These are phyloP conservation scores for Emericellopsis atlantica DNA, from an alignment of 2,329 filamentous ascomycete species.

Conservation along the genomic window DNA sequence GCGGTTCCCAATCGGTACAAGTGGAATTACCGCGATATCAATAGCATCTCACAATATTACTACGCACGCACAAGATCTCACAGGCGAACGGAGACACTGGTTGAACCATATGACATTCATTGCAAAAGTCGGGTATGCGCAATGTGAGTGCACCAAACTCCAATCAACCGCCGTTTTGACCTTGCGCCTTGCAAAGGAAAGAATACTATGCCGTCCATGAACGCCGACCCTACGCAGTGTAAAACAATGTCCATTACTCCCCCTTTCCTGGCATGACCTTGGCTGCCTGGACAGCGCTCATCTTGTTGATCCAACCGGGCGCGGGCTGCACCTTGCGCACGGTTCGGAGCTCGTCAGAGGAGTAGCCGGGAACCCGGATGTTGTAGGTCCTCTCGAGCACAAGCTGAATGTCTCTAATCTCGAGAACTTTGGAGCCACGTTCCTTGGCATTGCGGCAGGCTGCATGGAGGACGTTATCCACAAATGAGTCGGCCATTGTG, in stretches of 20 bases:
- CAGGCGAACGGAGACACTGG: too few relatives aligned
- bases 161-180: too few relatives aligned
- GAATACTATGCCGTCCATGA: too few relatives aligned
- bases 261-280: slow-evolving; percentile 62
- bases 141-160: too few relatives aligned
- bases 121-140: too few relatives aligned
- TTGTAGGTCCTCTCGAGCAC: slow-evolving; percentile 78
- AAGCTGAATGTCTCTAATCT: slow-evolving; percentile 77
- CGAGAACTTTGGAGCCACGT: slow-evolving; percentile 77
- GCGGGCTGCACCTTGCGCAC: slow-evolving; percentile 89
- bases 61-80: too few relatives aligned
- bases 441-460: slow-evolving; percentile 91
- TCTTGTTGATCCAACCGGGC: slow-evolving; percentile 85
- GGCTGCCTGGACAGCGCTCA: slow-evolving; percentile 89
- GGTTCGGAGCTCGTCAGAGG: slow-evolving; percentile 84
- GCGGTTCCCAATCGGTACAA: too few relatives aligned
- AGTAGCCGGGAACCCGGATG: slow-evolving; percentile 87
- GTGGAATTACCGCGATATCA: too few relatives aligned
- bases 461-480: slow-evolving; percentile 77
- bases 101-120: too few relatives aligned
- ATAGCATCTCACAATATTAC: too few relatives aligned
- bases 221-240: neutral
- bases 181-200: too few relatives aligned
- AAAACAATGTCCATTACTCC: slow-evolving; percentile 18
- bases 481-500: slow-evolving; percentile 82